Base-by-base conservation (phyloP, 139 green algal species). In the Yamagishiella unicocca region DNA sequence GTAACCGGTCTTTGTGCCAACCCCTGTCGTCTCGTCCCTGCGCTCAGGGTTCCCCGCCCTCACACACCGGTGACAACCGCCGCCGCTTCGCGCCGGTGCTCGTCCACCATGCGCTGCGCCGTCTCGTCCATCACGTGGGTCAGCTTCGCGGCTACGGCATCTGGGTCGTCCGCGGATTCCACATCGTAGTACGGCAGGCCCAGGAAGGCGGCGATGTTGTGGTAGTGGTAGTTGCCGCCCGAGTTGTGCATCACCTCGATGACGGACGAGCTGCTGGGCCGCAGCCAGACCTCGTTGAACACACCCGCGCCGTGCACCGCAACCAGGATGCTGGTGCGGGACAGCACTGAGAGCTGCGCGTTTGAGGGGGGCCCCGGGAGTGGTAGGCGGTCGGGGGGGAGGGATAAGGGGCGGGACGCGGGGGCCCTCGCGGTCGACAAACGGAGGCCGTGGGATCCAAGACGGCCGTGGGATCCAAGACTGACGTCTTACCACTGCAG, bases 211-310 rank as follows among this genome's bases (percentile, higher is more conserved):
- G 79, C 79, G 42, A 85, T 76, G 79, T 85, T 85, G 62, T 42
- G 37, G 79, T 85, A 85, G 79, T 85, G 79, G 62, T 76, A 64
- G 62, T 85, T 76, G 62, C 62, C 79, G 22, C 21, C n/a, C n/a
- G 38, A 46, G 79, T 85, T 85, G 79, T 85, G 79, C 61, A 85
- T 50, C 42, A 85, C 43, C 79, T 85, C 79, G 61, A 85, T 61
- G n/a, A 76, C 42, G 42, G 62, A 37, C 42, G 29, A 50, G 42
- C 42, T 66, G 61, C 42, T 25, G 42, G 42, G 42, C 1, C 79
- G 79, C 79, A 85, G n/a, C 79, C 79, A 85, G 17, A 85, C 31
- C 79, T 85, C 79, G 79, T 85, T 85, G 79, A 85, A 85, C 6
- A 76, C 61, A 21, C 79, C 79, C 42, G 79, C 79, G 62, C 79